A percentile compares a stretch with the other conserved stretches of the same genome.
These are phyloP conservation scores for Drechslerella dactyloides DNA, from an alignment of 2,329 filamentous ascomycete genomes.

Conservation along the genomic window DNA sequence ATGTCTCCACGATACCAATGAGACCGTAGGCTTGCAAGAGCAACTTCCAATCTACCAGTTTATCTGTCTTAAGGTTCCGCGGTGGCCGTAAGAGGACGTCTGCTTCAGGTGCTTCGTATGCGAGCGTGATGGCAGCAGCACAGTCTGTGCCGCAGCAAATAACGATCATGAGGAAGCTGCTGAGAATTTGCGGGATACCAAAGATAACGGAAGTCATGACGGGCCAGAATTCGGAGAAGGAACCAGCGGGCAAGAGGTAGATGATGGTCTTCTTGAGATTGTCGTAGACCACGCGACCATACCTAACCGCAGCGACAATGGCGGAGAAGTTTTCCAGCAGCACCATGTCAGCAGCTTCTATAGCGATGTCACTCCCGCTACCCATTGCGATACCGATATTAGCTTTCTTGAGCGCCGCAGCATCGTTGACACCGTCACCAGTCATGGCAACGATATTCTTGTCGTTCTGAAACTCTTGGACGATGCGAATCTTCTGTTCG, in stretches of 20 bases:
- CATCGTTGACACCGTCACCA: conserved; percentile 62
- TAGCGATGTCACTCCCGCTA: conserved; percentile 67
- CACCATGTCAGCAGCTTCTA: conserved; percentile 69
- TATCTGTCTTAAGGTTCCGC: conserved; percentile 71
- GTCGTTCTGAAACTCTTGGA: conserved; percentile 72
- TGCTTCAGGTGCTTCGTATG: conserved; percentile 77
- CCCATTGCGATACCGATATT: conserved; percentile 68
- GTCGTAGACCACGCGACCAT: conserved; percentile 77
- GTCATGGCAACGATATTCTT: conserved; percentile 66
- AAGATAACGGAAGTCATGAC: conserved; percentile 75
- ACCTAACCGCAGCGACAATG: conserved; percentile 74
- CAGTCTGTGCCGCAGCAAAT: conserved; percentile 77
- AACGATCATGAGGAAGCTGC: conserved; percentile 72
- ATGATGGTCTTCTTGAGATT: conserved; percentile 78
- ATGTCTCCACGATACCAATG: conserved; percentile 69
- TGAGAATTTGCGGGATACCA: conserved; percentile 74
- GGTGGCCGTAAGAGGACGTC: conserved; percentile 74
- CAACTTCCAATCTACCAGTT: conserved; percentile 75
- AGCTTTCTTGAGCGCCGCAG: conserved; percentile 65
- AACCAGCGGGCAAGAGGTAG: conserved; percentile 75
- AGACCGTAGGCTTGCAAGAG: conserved; percentile 75
- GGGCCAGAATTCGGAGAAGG: conserved; percentile 78
- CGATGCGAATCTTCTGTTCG: conserved; percentile 79
- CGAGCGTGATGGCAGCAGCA: conserved; percentile 73
- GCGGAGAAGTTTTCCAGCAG: conserved; percentile 73